Percentiles rank a stretch among this genome's conserved stretches.
These are phyloP conservation scores for Hemerocallis citrina DNA, from an alignment of 106 monocot genomes.

Conservation along the genomic window DNA sequence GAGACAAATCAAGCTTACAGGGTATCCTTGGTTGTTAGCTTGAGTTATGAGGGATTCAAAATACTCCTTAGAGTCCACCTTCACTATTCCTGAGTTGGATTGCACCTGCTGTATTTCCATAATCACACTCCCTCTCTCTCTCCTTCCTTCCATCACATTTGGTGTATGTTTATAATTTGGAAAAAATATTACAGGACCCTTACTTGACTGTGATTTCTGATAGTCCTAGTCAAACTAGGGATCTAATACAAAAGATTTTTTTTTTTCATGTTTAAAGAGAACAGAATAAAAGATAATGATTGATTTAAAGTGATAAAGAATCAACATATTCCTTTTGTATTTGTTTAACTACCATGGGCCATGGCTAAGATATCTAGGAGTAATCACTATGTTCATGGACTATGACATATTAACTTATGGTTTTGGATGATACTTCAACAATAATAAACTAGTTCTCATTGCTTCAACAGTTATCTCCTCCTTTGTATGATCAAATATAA, in stretches of 20 bases:
- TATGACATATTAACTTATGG: too few relatives aligned
- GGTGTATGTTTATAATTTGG: background rate
- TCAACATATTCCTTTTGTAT: background rate
- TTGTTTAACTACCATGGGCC: background rate
- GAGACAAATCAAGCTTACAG: constrained; percentile 32
- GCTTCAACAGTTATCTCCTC: too few relatives aligned
- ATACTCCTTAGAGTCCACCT: constrained; percentile 51
- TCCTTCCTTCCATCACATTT: background rate
- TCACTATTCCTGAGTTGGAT: constrained; percentile 42
- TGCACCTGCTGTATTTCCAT: constrained; percentile 17
- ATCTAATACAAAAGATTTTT: background rate
- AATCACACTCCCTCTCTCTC: background rate
- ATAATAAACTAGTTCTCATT: too few relatives aligned
- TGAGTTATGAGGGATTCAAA: constrained; percentile 47
- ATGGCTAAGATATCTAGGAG: too few relatives aligned
- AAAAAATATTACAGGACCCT: background rate
- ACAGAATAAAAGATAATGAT: too few relatives aligned
- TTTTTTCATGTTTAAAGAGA: too few relatives aligned
- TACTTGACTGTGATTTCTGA: too few relatives aligned
- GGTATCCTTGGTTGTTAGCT: constrained; percentile 49
- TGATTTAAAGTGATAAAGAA: too few relatives aligned
- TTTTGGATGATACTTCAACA: too few relatives aligned
- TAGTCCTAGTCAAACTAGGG: too few relatives aligned
- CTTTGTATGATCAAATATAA: too few relatives aligned
- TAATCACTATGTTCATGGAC: too few relatives aligned